Evolutionary conservation across 257 asterid genomes (phyloP).

Genomic region (Fraxinus americana): DNA sequence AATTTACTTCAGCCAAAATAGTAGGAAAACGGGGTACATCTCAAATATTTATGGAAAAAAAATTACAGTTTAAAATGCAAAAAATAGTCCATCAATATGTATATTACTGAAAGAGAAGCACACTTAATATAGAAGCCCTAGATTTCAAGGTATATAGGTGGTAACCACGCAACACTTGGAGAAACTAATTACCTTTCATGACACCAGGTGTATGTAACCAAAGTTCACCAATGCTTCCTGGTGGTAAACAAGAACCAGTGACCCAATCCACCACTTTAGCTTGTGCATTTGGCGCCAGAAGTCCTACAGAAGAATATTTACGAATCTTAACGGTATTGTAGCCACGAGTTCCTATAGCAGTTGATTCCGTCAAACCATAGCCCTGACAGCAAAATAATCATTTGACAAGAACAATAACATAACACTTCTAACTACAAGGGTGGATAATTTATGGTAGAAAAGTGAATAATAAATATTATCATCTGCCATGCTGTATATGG

Average conservation of each 20-base stretch:
- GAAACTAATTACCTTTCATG: slow-evolving; percentile 65
- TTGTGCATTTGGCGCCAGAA: slow-evolving; percentile 61
- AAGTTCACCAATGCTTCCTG: slow-evolving; percentile 77
- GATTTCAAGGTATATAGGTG: not conserved
- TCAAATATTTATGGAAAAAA: too few species aligned
- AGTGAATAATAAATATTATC: too few species aligned
- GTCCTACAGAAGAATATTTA: slow-evolving; percentile 68
- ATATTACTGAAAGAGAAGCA: not conserved
- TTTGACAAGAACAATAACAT: not conserved
- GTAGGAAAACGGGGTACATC: too few species aligned
- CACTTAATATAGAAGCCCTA: not conserved
- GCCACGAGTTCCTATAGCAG: slow-evolving; percentile 76
- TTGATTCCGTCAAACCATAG: slow-evolving; percentile 85
- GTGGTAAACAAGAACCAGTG: slow-evolving; percentile 61
- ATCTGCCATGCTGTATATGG: not conserved
- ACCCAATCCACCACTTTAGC: slow-evolving; percentile 79
- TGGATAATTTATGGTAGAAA: not conserved
- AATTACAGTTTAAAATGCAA: not conserved
- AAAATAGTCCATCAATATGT: not conserved
- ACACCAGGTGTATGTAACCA: slow-evolving; percentile 76
- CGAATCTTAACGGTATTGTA: slow-evolving; percentile 42
- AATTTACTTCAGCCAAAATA: too few species aligned
- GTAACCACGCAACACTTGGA: not conserved
- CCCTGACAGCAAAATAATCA: slow-evolving; percentile 50
- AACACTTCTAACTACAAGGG: not conserved